These are phyloP conservation scores for Camellia japonica DNA, from an alignment of 148 eudicot genomes.

Conservation along the genomic window DNA sequence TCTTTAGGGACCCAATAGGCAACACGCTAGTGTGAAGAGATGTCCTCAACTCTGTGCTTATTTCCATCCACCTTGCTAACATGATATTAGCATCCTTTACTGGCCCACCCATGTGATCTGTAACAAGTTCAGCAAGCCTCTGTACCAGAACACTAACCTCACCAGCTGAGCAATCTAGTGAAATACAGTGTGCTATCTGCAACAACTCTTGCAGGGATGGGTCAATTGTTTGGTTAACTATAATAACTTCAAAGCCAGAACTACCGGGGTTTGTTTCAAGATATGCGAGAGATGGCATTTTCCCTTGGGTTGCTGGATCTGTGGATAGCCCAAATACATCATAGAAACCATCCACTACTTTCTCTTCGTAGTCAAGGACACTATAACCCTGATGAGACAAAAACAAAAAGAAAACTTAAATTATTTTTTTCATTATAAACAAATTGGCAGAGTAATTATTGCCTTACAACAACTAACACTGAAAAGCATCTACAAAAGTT, in stretches of 20 bases:
- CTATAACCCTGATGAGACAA: slow-evolving; percentile 60
- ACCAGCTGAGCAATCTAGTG: slow-evolving; percentile 64
- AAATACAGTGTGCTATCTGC: slow-evolving; percentile 86
- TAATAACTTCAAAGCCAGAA: slow-evolving; percentile 81
- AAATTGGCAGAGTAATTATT: not conserved
- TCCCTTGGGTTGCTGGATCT: slow-evolving; percentile 60
- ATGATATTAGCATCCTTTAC: slow-evolving; percentile 79
- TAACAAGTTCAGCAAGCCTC: slow-evolving; percentile 90
- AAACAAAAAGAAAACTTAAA: not conserved
- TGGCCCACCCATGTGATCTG: slow-evolving; percentile 91
- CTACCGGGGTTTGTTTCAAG: slow-evolving; percentile 72
- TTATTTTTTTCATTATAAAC: not conserved
- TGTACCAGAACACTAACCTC: slow-evolving; percentile 59
- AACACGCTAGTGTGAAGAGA: slow-evolving; percentile 83
- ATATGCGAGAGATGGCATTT: slow-evolving; percentile 82
- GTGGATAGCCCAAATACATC: slow-evolving; percentile 73
- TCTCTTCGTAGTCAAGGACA: slow-evolving; percentile 93
- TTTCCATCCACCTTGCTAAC: slow-evolving; percentile 77
- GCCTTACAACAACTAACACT: not conserved
- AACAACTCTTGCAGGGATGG: slow-evolving; percentile 82
- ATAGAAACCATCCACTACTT: slow-evolving; percentile 90
- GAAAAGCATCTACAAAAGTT: not conserved
- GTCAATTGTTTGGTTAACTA: slow-evolving; percentile 78
- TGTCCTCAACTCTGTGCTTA: slow-evolving; percentile 73
- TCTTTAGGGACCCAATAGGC: slow-evolving; percentile 81